Conservation (phyloP, 305 asterid species). For the Solanum aculeatissimum region DNA sequence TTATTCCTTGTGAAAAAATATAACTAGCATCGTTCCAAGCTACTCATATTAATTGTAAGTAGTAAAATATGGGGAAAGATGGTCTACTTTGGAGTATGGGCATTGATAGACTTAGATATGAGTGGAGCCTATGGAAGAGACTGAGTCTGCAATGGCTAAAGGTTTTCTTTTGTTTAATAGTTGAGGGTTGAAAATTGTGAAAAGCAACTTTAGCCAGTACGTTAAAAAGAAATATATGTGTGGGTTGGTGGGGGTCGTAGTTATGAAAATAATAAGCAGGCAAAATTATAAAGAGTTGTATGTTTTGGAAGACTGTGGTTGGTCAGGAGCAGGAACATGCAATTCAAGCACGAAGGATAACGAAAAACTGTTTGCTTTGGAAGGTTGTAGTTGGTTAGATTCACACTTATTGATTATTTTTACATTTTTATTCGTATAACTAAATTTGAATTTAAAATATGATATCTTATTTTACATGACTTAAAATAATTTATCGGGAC, state of each 20-base stretch:
- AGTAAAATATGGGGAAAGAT: not conserved
- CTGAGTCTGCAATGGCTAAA: not conserved
- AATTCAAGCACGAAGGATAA: no score
- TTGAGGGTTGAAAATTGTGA: not conserved
- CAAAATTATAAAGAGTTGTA: no score
- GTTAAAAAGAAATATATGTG: not conserved
- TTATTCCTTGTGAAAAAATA: no score
- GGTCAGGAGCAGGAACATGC: no score
- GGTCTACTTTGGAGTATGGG: not conserved
- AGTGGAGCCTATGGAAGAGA: not conserved
- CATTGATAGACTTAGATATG: not conserved
- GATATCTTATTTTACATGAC: no score
- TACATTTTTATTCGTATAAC: no score
- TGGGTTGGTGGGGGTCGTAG: not conserved
- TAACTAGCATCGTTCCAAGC: not conserved
- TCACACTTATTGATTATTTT: no score
- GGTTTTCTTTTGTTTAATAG: not conserved
- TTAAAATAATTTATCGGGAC: no score
- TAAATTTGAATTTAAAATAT: no score
- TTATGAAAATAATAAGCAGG: not conserved
- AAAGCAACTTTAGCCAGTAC: not conserved
- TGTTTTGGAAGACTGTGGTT: no score
- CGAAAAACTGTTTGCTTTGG: no score
- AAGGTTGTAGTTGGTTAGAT: no score
- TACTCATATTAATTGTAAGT: not conserved